These are phyloP conservation scores for Carex kokanica DNA, from an alignment of 176 grass and related monocot species.

Conservation along the genomic window DNA sequence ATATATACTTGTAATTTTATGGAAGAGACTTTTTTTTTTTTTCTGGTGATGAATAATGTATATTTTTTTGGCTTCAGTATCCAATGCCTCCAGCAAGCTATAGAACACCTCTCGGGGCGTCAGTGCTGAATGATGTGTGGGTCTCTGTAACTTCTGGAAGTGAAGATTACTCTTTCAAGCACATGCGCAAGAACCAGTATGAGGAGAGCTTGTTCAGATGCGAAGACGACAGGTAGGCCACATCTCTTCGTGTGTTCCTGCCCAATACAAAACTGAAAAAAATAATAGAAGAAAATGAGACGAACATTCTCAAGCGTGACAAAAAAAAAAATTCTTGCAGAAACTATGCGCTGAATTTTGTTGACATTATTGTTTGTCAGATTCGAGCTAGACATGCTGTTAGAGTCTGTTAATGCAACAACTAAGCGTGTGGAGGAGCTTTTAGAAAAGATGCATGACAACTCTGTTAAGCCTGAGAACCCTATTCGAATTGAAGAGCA, in stretches of 20 bases:
- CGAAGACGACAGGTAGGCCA: conserved; percentile 39
- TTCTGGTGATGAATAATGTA: conserved; percentile 3
- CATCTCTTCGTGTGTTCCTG: not conserved
- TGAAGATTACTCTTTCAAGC: conserved; percentile 89
- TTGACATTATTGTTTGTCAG: conserved; percentile 36
- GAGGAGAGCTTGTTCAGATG: conserved; percentile 92
- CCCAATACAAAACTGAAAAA: not conserved
- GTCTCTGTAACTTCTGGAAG: conserved; percentile 83
- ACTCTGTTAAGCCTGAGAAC: conserved; percentile 77
- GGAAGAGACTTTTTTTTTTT: not conserved
- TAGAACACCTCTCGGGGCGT: conserved; percentile 54
- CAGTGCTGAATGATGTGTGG: conserved; percentile 66
- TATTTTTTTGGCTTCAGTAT: conserved; percentile 40
- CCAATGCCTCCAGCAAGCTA: conserved; percentile 54
- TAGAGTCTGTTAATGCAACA: conserved; percentile 93
- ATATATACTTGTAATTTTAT: not conserved
- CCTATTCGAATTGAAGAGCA: conserved; percentile 72
- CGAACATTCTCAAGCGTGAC: not conserved
- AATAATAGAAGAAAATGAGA: not conserved
- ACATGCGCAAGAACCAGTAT: conserved; percentile 88
- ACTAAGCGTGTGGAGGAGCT: conserved; percentile 88
- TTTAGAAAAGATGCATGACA: conserved; percentile 97
- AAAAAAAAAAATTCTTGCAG: not conserved
- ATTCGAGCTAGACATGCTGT: conserved; percentile 97
- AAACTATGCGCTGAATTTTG: not conserved